Evolutionary conservation across 371 early-diverging fungal genomes (phyloP).

Genomic region (Mucor circinelloides): DNA sequence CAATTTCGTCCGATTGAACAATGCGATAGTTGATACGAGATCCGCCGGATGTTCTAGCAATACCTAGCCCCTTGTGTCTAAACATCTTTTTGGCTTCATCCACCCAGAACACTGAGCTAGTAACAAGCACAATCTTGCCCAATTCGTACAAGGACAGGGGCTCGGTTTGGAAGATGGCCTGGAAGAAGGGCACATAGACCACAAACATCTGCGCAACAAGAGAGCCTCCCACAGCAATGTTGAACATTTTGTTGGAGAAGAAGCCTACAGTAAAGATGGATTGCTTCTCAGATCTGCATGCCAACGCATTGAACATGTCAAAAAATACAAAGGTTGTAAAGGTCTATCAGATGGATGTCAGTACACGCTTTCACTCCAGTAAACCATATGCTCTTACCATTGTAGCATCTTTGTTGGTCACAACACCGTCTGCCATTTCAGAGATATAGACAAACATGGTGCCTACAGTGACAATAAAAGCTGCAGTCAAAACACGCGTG

Average conservation of each 20-base stretch:
- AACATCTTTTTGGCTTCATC: conserved; percentile 62
- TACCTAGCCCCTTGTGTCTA: conserved; percentile 16
- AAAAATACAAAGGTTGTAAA: conserved; percentile 96
- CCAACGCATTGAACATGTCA: conserved; percentile 94
- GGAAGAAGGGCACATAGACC: conserved; percentile 89
- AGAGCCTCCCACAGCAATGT: conserved; percentile 80
- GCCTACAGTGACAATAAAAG: conserved; percentile 82
- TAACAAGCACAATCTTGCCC: conserved; percentile 62
- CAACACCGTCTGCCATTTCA: conserved; percentile 78
- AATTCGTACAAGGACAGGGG: conserved; percentile 76
- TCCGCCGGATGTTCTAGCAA: conserved; percentile 10
- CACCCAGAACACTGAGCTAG: conserved; percentile 77
- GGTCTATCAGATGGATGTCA: conserved; percentile 58
- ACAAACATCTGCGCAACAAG: conserved; percentile 86
- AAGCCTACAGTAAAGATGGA: conserved; percentile 82
- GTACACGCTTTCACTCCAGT: background rate
- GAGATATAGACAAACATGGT: conserved; percentile 82
- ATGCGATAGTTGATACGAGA: conserved; percentile 22
- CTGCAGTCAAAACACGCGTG: conserved; percentile 78
- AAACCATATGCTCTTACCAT: conserved; percentile 66
- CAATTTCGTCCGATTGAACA: conserved; percentile 22
- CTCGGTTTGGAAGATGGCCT: conserved; percentile 91
- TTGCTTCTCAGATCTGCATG: conserved; percentile 86
- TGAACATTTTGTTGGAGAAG: conserved; percentile 87
- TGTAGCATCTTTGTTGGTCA: conserved; percentile 84